Conservation (phyloP, 345 rosid genomes). For the Trapa incisa region DNA sequence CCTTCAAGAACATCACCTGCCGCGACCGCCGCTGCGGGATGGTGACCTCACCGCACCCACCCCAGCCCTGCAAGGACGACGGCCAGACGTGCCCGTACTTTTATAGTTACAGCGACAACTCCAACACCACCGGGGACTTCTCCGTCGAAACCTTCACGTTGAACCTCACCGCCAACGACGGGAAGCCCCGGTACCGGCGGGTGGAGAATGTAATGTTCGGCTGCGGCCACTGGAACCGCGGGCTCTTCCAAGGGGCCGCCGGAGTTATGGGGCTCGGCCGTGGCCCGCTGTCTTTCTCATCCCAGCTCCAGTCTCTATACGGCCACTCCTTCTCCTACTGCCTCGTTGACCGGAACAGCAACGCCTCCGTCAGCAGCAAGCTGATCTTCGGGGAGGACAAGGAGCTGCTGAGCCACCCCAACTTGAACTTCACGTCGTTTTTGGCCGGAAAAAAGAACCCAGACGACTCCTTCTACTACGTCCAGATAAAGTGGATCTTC, state of each 20-base stretch:
- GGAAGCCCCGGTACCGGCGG: conserved; percentile 40
- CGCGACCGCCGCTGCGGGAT: conserved; percentile 49
- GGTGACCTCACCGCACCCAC: conserved; percentile 66
- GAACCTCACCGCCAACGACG: conserved; percentile 43
- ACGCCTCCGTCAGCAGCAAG: conserved; percentile 70
- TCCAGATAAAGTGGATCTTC: conserved; percentile 51
- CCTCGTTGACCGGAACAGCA: conserved; percentile 77
- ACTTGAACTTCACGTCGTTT: conserved; percentile 65
- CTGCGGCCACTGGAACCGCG: conserved; percentile 96
- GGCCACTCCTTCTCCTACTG: conserved; percentile 92
- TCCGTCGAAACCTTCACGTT: conserved; percentile 75
- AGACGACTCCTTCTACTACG: conserved; percentile 75
- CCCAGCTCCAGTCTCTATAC: conserved; percentile 82
- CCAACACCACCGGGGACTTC: conserved; percentile 91
- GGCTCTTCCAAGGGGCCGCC: conserved; percentile 87
- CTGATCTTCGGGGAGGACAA: conserved; percentile 84
- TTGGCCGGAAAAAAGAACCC: conserved; percentile 49
- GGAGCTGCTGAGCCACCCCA: conserved; percentile 53
- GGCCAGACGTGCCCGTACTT: conserved; percentile 74
- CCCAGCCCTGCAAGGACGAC: conserved; percentile 48
- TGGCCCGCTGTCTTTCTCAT: conserved; percentile 83
- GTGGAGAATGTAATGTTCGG: conserved; percentile 87
- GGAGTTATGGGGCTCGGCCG: conserved; percentile 83
- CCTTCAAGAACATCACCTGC: conserved; percentile 58
- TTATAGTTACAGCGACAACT: conserved; percentile 94